Evolutionary conservation across 345 rosid genomes (phyloP).

Genomic region (Salix koriyanagi): DNA sequence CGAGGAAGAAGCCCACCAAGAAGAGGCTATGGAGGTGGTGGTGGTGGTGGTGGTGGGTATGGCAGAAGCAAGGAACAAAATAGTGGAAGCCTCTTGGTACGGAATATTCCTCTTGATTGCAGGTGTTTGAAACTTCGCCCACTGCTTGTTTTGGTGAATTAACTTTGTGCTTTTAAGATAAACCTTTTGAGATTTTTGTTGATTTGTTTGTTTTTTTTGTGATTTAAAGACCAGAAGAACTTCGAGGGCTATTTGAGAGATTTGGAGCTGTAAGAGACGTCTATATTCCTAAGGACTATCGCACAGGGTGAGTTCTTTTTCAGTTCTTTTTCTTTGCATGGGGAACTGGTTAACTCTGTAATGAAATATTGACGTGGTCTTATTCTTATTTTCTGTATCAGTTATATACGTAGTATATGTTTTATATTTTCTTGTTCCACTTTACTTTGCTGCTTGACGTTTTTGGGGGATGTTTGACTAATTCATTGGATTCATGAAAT

Average conservation of each 20-base stretch:
- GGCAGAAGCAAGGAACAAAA: slow-evolving; percentile 74
- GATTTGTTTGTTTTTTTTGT: background rate
- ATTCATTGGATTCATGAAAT: background rate
- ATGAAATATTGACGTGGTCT: background rate
- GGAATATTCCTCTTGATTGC: slow-evolving; percentile 93
- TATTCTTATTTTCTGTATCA: background rate
- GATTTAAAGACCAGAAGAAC: slow-evolving; percentile 78
- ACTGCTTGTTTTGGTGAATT: background rate
- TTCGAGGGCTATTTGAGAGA: slow-evolving; percentile 76
- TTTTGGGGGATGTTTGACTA: background rate
- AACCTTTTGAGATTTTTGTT: background rate
- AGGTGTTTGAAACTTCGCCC: slow-evolving; percentile 35
- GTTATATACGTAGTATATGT: background rate
- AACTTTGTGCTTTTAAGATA: background rate
- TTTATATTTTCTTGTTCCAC: background rate
- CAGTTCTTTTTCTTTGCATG: background rate
- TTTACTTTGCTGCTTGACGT: background rate
- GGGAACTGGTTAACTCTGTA: background rate
- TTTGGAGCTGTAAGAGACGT: slow-evolving; percentile 87
- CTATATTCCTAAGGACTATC: slow-evolving; percentile 85
- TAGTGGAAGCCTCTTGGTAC: slow-evolving; percentile 81
- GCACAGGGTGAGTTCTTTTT: slow-evolving; percentile 64
- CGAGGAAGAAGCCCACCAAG: slow-evolving; percentile 69
- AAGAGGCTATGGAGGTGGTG: slow-evolving; percentile 51
- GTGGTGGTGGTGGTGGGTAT: slow-evolving; percentile 46